Conservation (phyloP, 352 stramenopile genomes). For the Halophytophthora polymorphica region DNA sequence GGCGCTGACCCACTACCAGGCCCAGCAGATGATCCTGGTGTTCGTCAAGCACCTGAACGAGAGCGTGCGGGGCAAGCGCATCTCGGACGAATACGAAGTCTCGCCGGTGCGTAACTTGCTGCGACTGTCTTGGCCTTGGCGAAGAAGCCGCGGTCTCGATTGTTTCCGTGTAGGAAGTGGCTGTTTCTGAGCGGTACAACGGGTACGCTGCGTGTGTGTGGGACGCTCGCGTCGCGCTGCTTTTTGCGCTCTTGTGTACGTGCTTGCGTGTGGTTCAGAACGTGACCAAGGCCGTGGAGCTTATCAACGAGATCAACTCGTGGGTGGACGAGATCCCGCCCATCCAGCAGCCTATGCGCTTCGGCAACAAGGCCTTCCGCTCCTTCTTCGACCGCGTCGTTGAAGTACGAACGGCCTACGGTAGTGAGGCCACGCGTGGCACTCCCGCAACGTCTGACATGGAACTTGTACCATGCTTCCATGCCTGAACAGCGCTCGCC, state of each 20-base stretch:
- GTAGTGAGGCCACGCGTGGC: too few species aligned
- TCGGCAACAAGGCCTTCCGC: slow-evolving; percentile 94
- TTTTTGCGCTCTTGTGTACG: background rate
- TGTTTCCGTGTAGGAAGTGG: background rate
- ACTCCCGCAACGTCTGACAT: background rate
- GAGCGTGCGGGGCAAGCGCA: slow-evolving; percentile 58
- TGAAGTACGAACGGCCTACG: slow-evolving; percentile 59
- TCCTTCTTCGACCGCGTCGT: slow-evolving; percentile 84
- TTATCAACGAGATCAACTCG: slow-evolving; percentile 62
- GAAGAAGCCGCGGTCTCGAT: too few species aligned
- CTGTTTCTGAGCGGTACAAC: background rate
- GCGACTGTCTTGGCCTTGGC: too few species aligned
- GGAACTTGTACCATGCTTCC: background rate
- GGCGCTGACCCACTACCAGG: slow-evolving; percentile 21
- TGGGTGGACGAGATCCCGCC: slow-evolving; percentile 92
- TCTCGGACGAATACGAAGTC: slow-evolving; percentile 62
- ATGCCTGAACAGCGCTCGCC: slow-evolving; percentile 36
- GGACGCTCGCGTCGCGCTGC: background rate
- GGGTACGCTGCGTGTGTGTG: background rate
- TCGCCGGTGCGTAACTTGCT: slow-evolving; percentile 44
- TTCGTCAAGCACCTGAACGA: slow-evolving; percentile 84
- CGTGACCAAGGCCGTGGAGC: slow-evolving; percentile 59
- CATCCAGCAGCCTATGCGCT: slow-evolving; percentile 92
- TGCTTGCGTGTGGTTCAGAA: slow-evolving; percentile 34
- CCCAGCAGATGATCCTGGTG: slow-evolving; percentile 77